Conservation (phyloP, 805 yeast genomes). For the Myxozyma monticola region DNA sequence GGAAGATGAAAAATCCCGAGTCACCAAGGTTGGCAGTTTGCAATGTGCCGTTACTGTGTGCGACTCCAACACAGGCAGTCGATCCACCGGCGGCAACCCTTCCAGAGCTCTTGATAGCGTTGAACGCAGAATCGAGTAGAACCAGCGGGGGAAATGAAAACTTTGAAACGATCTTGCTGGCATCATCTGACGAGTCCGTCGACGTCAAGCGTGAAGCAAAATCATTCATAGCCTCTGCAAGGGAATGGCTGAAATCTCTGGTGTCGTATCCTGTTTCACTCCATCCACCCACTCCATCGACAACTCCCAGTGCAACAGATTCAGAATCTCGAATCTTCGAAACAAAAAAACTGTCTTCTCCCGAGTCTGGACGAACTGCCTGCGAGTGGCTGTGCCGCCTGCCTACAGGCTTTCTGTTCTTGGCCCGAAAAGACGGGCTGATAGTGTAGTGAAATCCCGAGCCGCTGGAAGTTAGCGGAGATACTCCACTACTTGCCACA, state of each 20-base stretch:
- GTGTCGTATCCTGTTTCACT: slow-evolving; percentile 88
- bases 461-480: neutral
- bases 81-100: slow-evolving; percentile 88
- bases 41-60: slow-evolving; percentile 53
- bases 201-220: slow-evolving; percentile 23
- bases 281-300: slow-evolving; percentile 99
- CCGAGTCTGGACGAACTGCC: slow-evolving; percentile 26
- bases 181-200: slow-evolving; percentile 4
- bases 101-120: slow-evolving; percentile 52
- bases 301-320: slow-evolving; percentile 36
- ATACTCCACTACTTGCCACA: slow-evolving; percentile 2
- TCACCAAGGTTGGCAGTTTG: slow-evolving; percentile 85
- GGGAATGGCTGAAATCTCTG: slow-evolving; percentile 77
- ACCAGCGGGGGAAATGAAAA: slow-evolving; percentile 44
- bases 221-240: slow-evolving; percentile 58
- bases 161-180: slow-evolving; percentile 11
- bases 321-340: slow-evolving; percentile 22
- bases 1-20: slow-evolving; percentile 87
- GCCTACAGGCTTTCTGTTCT: slow-evolving; percentile 8
- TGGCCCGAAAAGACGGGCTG: slow-evolving; percentile 23
- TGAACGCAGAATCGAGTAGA: slow-evolving; percentile 59
- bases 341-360: slow-evolving; percentile 33
- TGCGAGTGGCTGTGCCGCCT: neutral
- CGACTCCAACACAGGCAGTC: slow-evolving; percentile 82
- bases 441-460: slow-evolving; percentile 14